phyloP scores from a whole-genome alignment of 176 grass and related monocot species.

The Aechmea fasciata region DNA sequence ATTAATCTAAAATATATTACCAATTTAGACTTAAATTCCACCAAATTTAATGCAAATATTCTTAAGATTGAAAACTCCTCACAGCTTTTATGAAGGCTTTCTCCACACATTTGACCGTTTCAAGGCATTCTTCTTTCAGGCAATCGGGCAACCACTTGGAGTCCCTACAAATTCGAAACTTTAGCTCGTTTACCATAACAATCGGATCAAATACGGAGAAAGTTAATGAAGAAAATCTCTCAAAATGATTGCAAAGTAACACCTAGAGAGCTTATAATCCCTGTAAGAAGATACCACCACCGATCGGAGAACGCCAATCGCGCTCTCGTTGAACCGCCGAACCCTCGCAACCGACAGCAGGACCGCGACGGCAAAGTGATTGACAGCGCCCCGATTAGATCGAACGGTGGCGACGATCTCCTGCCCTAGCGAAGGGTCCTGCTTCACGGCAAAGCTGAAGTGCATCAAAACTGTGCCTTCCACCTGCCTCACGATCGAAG shows the following conservation, averaged over 20 bases:
- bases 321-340: constrained; percentile 45
- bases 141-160: constrained; percentile 74
- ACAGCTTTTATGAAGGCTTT: constrained; percentile 72
- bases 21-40: neutral
- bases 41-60: too few species aligned
- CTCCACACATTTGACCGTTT: constrained; percentile 41
- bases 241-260: neutral
- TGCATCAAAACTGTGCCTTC: constrained; percentile 83
- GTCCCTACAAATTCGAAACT: constrained; percentile 28
- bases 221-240: too few species aligned
- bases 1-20: constrained; percentile 39
- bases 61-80: constrained; percentile 8
- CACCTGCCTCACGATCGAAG: constrained; percentile 59
- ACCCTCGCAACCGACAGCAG: constrained; percentile 69
- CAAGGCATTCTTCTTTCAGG: constrained; percentile 42
- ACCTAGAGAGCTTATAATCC: constrained; percentile 55
- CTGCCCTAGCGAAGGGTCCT: constrained; percentile 66
- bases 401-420: constrained; percentile 52
- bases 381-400: constrained; percentile 45
- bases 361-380: constrained; percentile 58
- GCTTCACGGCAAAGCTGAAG: constrained; percentile 77
- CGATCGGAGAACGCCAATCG: constrained; percentile 37
- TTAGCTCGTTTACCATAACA: too few species aligned
- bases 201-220: too few species aligned
- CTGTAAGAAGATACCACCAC: constrained; percentile 30